These are phyloP conservation scores for Urochloa ruziziensis DNA, from an alignment of 176 grass and related monocot species.

Conservation along the genomic window DNA sequence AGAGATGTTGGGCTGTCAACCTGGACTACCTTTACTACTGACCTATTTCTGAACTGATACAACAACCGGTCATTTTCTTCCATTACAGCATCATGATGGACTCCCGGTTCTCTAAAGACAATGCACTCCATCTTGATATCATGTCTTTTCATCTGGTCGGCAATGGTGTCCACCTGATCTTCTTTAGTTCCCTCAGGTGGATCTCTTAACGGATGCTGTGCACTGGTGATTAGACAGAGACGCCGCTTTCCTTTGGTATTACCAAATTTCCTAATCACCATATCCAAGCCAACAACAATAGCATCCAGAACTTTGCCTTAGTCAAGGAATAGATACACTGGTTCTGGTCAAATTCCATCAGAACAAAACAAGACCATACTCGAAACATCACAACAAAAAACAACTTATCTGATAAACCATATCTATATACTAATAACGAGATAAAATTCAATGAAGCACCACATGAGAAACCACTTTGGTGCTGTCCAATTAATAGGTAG, in stretches of 20 bases:
- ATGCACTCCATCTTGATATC: conserved; percentile 74
- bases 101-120: conserved; percentile 65
- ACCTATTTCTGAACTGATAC: conserved; percentile 65
- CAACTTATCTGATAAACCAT: background rate
- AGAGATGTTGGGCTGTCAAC: conserved; percentile 75
- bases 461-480: background rate
- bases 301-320: conserved; percentile 82
- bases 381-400: background rate
- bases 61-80: conserved; percentile 81
- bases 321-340: conserved; percentile 52
- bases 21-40: conserved; percentile 58
- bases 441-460: background rate
- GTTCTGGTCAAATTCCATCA: background rate
- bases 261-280: conserved; percentile 89
- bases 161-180: conserved; percentile 81
- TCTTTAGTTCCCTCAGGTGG: conserved; percentile 85
- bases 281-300: conserved; percentile 92
- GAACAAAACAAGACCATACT: background rate
- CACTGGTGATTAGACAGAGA: conserved; percentile 84
- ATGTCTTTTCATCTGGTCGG: conserved; percentile 76
- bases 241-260: conserved; percentile 62
- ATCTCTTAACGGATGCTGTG: conserved; percentile 66
- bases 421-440: background rate
- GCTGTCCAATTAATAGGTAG: conserved; percentile 1
- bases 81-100: conserved; percentile 39